phyloP scores from a whole-genome alignment of 1,284 basidiomycete genomes.

The Blastosporella zonata region DNA sequence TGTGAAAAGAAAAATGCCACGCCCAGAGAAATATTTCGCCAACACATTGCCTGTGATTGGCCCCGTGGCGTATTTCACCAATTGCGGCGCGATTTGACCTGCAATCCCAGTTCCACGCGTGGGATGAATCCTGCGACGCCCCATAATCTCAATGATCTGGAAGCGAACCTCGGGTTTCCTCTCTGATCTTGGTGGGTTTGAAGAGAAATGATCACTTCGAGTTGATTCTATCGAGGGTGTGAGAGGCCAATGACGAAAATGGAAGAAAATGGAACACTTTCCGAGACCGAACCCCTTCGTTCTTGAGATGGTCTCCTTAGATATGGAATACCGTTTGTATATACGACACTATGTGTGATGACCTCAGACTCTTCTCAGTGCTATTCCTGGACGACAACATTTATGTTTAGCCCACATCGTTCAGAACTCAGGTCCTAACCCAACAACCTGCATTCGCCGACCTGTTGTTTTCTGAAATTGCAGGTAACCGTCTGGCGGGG shows the following conservation, averaged over 20 bases:
- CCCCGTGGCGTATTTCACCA: constrained; percentile 3
- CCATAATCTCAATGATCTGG: background rate
- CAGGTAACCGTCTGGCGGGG: too few species aligned
- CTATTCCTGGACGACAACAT: background rate
- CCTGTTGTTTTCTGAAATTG: too few species aligned
- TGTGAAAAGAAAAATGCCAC: too few species aligned
- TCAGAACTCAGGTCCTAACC: too few species aligned
- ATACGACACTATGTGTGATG: too few species aligned
- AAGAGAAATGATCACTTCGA: background rate
- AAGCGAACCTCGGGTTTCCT: constrained; percentile 7
- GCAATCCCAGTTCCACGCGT: constrained; percentile 2
- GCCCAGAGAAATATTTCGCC: background rate
- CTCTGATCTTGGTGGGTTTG: background rate
- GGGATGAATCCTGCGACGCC: constrained; percentile 7
- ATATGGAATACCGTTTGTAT: background rate
- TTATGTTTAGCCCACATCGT: background rate
- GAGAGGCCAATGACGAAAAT: background rate
- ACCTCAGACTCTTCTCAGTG: background rate
- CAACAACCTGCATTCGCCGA: too few species aligned
- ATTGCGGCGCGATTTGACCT: background rate
- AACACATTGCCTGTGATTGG: constrained; percentile 9
- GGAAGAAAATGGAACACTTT: background rate
- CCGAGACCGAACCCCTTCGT: background rate
- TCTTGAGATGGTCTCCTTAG: background rate
- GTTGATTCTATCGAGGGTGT: background rate